These are phyloP conservation scores for Aspergillus chevalieri DNA, from an alignment of 2,329 filamentous ascomycete species.

Conservation along the genomic window DNA sequence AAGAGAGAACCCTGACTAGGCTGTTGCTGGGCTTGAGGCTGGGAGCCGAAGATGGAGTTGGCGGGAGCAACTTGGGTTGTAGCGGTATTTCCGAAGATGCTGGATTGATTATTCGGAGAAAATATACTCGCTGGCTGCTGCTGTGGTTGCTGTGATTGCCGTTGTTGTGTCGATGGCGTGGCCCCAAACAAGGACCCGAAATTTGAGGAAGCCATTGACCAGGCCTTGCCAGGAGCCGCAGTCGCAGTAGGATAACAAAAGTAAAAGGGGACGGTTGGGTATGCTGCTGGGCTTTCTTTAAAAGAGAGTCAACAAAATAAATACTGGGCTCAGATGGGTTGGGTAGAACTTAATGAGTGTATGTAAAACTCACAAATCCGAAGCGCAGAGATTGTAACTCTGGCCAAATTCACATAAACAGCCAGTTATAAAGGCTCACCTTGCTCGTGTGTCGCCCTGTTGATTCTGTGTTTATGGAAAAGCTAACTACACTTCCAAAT, in stretches of 20 bases:
- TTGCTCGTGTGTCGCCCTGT: neutral
- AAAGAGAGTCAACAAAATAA: no score
- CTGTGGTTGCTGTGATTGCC: neutral
- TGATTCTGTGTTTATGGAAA: neutral
- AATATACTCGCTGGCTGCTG: conserved; percentile 21
- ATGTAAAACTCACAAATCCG: no score
- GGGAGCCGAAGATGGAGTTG: conserved; percentile 21
- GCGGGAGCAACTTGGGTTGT: conserved; percentile 17
- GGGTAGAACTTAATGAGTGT: no score
- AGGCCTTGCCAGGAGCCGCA: neutral
- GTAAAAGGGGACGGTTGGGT: no score
- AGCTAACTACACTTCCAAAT: neutral
- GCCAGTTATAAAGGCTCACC: neutral
- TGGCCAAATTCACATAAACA: neutral
- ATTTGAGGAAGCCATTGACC: conserved; percentile 15
- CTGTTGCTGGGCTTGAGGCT: conserved; percentile 21
- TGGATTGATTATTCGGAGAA: conserved; percentile 21
- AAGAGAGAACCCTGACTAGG: conserved; percentile 19
- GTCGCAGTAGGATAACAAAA: no score
- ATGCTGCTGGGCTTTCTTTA: no score
- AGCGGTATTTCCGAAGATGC: conserved; percentile 19
- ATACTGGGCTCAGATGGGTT: no score
- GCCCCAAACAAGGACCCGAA: conserved; percentile 25
- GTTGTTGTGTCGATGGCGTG: conserved; percentile 11
- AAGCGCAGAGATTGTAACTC: no score